These are phyloP conservation scores for Aleurites moluccanus DNA, from an alignment of 441 rosid genomes.

Conservation along the genomic window DNA sequence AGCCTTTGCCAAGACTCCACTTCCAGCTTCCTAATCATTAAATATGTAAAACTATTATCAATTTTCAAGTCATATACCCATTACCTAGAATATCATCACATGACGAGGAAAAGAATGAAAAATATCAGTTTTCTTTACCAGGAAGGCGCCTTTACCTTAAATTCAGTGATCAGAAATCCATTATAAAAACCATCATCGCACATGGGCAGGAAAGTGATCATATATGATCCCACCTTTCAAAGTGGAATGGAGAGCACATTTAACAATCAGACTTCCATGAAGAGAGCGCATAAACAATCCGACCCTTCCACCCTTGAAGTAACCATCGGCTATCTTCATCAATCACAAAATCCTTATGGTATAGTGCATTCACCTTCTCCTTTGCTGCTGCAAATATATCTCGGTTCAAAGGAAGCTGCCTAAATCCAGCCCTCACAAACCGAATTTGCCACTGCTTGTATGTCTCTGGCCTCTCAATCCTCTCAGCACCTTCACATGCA, in stretches of 20 bases:
- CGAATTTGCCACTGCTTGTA: slow-evolving; percentile 84
- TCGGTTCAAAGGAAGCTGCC: slow-evolving; percentile 50
- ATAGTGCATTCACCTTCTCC: slow-evolving; percentile 32
- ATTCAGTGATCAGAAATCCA: background rate
- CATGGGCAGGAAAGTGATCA: background rate
- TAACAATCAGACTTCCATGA: slow-evolving; percentile 48
- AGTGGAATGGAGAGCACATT: background rate
- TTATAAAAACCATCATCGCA: background rate
- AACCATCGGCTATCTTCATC: slow-evolving; percentile 75
- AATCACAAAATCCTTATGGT: slow-evolving; percentile 51
- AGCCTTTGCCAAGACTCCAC: background rate
- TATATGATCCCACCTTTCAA: slow-evolving; percentile 13
- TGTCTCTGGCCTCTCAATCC: slow-evolving; percentile 80
- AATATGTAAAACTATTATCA: background rate
- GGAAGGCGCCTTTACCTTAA: slow-evolving; percentile 16
- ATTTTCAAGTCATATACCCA: background rate
- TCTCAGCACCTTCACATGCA: slow-evolving; percentile 60
- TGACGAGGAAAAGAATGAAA: background rate
- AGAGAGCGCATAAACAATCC: slow-evolving; percentile 67
- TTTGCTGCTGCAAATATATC: slow-evolving; percentile 46
- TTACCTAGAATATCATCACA: background rate
- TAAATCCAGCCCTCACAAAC: slow-evolving; percentile 63
- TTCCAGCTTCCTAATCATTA: background rate
- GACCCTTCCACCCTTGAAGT: slow-evolving; percentile 95
- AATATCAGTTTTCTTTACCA: background rate